Evolutionary conservation across 768 basidiomycete genomes (phyloP), one percentile per base, ranked within the genome.

Genomic region (Termitomyces sp.): DNA sequence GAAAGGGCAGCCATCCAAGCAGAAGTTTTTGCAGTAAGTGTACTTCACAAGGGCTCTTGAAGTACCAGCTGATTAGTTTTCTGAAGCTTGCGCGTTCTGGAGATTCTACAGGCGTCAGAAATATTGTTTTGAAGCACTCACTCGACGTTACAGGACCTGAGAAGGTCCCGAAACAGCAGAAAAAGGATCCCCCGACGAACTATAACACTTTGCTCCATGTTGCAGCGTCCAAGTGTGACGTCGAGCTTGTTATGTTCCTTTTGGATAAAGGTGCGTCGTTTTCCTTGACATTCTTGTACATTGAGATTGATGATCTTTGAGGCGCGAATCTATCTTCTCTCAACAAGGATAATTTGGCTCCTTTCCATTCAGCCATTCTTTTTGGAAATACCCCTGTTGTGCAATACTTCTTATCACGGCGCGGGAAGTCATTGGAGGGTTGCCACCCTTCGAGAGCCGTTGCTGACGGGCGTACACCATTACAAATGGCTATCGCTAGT

Each of bases 391-490:
- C 66, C n/a, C 58, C 62, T 29, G 70, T 72, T 58, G 75, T 75
- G 3, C 68, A 66, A 52, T 75, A 69, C 63, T 72, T 76, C 59
- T 61, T 77, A 43, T 62, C 68, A n/a, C 71, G 71, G 36, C 72
- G 72, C 37, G 67, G 70, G 43, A 72, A 70, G 62, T 56, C 68
- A 20, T 67, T 69, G 8, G 72, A 73, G 31, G 71, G 70, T 31
- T 76, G 71, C 47, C 75, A 77, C 63, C 73, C 76, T 8, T 75
- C 73, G 9, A 77, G 77, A 64, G 72, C 72, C 48, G 67, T 72
- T 42, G 62, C 69, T 20, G 74, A 74, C 60, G 75, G 74, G 5
- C 69, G 69, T 14, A 75, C 75, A 0, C 76, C 75, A 36, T 67
- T 77, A 56, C 74, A 76, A 61, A 64, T 78, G 36, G 75, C 76